These are phyloP conservation scores for Caryopteris hybrid DNA, from an alignment of 305 asterid genomes.

Conservation along the genomic window DNA sequence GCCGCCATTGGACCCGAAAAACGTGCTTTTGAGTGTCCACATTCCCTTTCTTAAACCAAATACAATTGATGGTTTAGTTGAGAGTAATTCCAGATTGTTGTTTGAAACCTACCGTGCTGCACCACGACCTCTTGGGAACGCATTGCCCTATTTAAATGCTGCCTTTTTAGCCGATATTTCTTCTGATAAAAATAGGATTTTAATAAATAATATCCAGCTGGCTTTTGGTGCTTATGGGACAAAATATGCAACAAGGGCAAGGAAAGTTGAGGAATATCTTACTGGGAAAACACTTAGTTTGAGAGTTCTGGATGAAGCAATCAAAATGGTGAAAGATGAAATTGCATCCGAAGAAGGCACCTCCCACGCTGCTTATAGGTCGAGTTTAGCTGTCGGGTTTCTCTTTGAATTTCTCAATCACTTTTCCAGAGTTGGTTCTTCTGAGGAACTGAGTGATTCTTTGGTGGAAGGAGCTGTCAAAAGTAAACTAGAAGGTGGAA, in stretches of 20 bases:
- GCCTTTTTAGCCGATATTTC: slow-evolving; percentile 78
- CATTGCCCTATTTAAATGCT: slow-evolving; percentile 81
- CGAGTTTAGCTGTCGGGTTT: slow-evolving; percentile 69
- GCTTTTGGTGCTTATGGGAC: slow-evolving; percentile 68
- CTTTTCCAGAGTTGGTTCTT: slow-evolving; percentile 22
- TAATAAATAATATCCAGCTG: slow-evolving; percentile 30
- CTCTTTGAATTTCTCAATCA: slow-evolving; percentile 63
- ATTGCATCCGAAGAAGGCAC: slow-evolving; percentile 61
- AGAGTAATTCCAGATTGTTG: slow-evolving; percentile 35
- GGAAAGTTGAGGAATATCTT: slow-evolving; percentile 51
- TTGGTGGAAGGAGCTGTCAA: slow-evolving; percentile 20
- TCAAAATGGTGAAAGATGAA: slow-evolving; percentile 47
- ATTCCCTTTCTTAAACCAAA: slow-evolving; percentile 46
- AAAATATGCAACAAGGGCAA: slow-evolving; percentile 46
- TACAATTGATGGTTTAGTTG: slow-evolving; percentile 15
- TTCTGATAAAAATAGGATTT: slow-evolving; percentile 26
- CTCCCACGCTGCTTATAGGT: slow-evolving; percentile 58
- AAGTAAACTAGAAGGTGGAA: slow-evolving; percentile 5
- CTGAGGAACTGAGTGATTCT: slow-evolving; percentile 12
- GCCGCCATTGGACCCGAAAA: slow-evolving; percentile 48
- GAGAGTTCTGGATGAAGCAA: slow-evolving; percentile 44
- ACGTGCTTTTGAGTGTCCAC: slow-evolving; percentile 56
- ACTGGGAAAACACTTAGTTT: slow-evolving; percentile 37
- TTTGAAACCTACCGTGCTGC: slow-evolving; percentile 80
- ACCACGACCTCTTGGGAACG: slow-evolving; percentile 90